Evolutionary conservation across 2,329 filamentous ascomycete species (phyloP).

Genomic region (Trichoderma semiorbis): DNA sequence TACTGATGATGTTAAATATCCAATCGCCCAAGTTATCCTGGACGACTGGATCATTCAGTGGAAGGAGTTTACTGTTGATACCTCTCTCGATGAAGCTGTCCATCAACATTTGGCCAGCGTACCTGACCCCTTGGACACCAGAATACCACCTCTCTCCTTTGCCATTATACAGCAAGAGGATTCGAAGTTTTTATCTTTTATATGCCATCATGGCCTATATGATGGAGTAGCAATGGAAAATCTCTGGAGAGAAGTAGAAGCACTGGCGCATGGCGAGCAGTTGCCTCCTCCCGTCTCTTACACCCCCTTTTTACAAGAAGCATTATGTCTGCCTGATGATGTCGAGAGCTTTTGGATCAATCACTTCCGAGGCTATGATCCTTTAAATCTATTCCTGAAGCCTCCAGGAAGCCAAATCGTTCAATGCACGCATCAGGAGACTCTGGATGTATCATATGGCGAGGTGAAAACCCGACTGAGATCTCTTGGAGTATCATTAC

Average conservation of each 20-base stretch:
- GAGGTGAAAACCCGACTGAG: conserved; percentile 49
- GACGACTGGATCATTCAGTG: conserved; percentile 41
- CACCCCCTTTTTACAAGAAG: conserved; percentile 59
- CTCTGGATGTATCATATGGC: conserved; percentile 37
- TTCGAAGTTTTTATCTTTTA: conserved; percentile 42
- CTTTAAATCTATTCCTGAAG: conserved; percentile 28
- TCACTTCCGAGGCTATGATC: conserved; percentile 50
- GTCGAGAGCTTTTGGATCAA: conserved; percentile 64
- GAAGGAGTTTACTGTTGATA: conserved; percentile 33
- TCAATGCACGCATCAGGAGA: conserved; percentile 30
- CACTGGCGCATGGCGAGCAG: conserved; percentile 43
- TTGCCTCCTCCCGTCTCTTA: conserved; percentile 55
- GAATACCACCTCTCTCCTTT: conserved; percentile 44
- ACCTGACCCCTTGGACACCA: conserved; percentile 41
- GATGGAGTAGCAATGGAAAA: conserved; percentile 74
- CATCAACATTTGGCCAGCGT: conserved; percentile 40
- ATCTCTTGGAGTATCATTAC: conserved; percentile 55
- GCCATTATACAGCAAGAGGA: conserved; percentile 37
- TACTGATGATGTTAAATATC: conserved; percentile 56
- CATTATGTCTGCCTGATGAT: conserved; percentile 45
- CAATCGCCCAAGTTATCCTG: conserved; percentile 72
- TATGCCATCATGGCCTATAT: conserved; percentile 78
- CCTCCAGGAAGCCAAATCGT: conserved; percentile 22
- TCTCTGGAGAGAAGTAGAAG: conserved; percentile 68
- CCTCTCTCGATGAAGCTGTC: conserved; percentile 37